phyloP scores from a whole-genome alignment of 2,329 filamentous ascomycete species.

The Colletotrichum truncatum region DNA sequence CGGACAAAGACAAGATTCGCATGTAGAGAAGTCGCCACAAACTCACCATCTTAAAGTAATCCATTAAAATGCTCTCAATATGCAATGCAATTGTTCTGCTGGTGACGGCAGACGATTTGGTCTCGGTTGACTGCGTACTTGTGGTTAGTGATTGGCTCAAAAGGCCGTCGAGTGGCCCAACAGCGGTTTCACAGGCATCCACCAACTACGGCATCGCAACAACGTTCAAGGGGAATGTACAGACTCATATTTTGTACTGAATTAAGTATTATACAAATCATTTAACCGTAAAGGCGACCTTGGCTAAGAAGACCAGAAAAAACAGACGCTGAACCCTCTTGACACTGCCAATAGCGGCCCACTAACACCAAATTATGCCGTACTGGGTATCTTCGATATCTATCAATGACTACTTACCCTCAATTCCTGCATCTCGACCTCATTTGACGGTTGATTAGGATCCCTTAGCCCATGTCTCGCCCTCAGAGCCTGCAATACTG shows the following conservation, averaged over 20 bases:
- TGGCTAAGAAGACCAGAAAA: not conserved
- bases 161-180: too few relatives aligned
- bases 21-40: too few relatives aligned
- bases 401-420: not conserved
- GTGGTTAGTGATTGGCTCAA: too few relatives aligned
- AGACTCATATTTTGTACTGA: not conserved
- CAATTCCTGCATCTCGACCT: slow-evolving; percentile 41
- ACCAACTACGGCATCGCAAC: too few relatives aligned
- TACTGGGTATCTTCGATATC: slow-evolving; percentile 6
- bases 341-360: not conserved
- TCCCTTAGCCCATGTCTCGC: slow-evolving; percentile 47
- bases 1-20: too few relatives aligned
- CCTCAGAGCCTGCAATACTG: slow-evolving; percentile 66
- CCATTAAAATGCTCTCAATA: too few relatives aligned
- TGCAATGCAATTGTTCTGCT: too few relatives aligned
- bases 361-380: not conserved
- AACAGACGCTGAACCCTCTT: not conserved
- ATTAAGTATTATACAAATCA: slow-evolving; percentile 3
- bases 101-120: too few relatives aligned
- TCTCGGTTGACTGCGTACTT: too few relatives aligned
- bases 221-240: too few relatives aligned
- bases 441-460: slow-evolving; percentile 33
- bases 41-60: too few relatives aligned
- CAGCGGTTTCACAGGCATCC: too few relatives aligned
- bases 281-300: not conserved